Base-by-base conservation (phyloP, 1,284 basidiomycete genomes). In the Moesziomyces sp. region DNA sequence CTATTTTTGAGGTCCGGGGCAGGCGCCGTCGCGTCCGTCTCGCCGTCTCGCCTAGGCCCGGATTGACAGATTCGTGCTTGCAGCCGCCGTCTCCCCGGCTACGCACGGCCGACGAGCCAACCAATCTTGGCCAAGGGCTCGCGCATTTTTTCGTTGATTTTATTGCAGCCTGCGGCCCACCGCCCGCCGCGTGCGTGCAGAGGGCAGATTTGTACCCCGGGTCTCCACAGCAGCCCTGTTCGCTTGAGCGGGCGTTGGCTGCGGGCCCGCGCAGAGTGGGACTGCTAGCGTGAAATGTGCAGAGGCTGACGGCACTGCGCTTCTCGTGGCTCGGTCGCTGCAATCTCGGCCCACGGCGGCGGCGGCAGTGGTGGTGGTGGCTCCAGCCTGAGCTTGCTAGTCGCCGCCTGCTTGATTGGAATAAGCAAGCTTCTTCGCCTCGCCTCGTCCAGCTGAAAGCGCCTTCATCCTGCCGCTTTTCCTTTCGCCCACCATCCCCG, bases 401-500 rank as follows among this genome's bases (percentile, higher is more conserved):
- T 18, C 16, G 38, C 38, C 18, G 38, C 16, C 18, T 18, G 38
- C 38, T 40, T 1, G 38, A 16, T 40, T 18, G 38, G 16, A 16
- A 16, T 16, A 14, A 40, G 18, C 18, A 18, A 40, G 38, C 38
- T 14, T 16, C 14, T 40, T 40, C 16, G 38, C 38, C 18, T 40
- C 38, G 38, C 14, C 14, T 40, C 14, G 16, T 18, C 4, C 14
- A 40, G 38, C 38, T 34, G 30, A 34, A 34, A 34, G 30, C 38
- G 38, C 21, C 23, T 43, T 23, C 34, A 10, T 21, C 24, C 18
- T 45, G 14, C 11, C 40, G 16, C 42, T 19, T 6, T 21, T 11
- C 26, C 19, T 21, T 24, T 43, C 38, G 51, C 19, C 58, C 52
- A 54, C 40, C 58, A 53, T 50, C 53, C 40, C 53, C 40, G 16